These are phyloP conservation scores for Penicillium maclennaniae DNA, from an alignment of 495 filamentous ascomycete species.

Conservation along the genomic window DNA sequence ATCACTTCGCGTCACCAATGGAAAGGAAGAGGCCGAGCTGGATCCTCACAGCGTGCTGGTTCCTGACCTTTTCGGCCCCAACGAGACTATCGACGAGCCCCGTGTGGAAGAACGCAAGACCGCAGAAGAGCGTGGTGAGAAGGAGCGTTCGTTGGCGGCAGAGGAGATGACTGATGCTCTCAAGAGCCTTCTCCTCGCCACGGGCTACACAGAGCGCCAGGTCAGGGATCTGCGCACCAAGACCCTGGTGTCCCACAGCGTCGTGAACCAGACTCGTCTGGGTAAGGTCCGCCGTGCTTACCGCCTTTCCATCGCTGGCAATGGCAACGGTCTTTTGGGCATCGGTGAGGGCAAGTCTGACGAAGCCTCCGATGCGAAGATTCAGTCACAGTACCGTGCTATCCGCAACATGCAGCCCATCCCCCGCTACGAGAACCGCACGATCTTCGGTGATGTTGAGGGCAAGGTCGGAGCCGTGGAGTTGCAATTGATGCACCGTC, in stretches of 20 bases:
- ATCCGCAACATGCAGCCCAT: constrained; percentile 85
- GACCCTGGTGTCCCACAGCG: constrained; percentile 63
- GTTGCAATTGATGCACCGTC: constrained; percentile 71
- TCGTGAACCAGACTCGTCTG: constrained; percentile 92
- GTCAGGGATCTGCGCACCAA: constrained; percentile 57
- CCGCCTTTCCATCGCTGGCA: constrained; percentile 73
- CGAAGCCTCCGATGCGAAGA: constrained; percentile 59
- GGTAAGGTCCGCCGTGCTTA: constrained; percentile 79
- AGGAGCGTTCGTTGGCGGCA: constrained; percentile 28
- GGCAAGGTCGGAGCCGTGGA: constrained; percentile 82
- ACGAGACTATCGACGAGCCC: constrained; percentile 34
- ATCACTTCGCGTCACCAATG: constrained; percentile 43
- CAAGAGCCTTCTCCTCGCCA: constrained; percentile 60
- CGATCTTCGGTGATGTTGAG: constrained; percentile 80
- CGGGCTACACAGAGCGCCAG: constrained; percentile 57
- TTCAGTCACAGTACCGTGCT: constrained; percentile 68
- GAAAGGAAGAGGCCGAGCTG: constrained; percentile 50
- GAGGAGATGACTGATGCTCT: constrained; percentile 52
- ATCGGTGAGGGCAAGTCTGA: constrained; percentile 85
- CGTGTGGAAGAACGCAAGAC: constrained; percentile 24
- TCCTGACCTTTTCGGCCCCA: constrained; percentile 48
- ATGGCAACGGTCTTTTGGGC: constrained; percentile 77
- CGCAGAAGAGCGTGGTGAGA: constrained; percentile 34
- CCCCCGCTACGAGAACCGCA: constrained; percentile 82
- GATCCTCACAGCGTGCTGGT: constrained; percentile 43